Base-by-base conservation (phyloP, 78 protist genomes). In the Dictyostelium intermedium region DNA sequence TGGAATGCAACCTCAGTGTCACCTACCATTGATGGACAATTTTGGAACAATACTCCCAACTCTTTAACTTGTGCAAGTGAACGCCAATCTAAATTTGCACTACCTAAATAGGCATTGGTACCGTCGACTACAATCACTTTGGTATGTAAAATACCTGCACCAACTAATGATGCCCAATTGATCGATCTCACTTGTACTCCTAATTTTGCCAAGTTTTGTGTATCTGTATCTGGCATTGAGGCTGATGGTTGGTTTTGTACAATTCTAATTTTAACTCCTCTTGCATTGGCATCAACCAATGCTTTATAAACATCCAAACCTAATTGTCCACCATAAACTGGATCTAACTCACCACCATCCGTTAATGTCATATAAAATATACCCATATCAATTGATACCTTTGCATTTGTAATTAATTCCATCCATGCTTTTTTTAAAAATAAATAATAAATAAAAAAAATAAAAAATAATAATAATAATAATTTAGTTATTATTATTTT, bases 31-130 rank as follows among this genome's bases (percentile, higher is more conserved):
- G 14, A 3, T 53, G 89, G 53, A 81, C 98, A 96, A 50, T 97
- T 72, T 37, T 56, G 37, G 27, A 97, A 92, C 0, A 96, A 10
- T 5, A 97, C 85, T 66, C 98, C 98, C 18, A 97, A 89, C 37
- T 97, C 98, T 76, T 97, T 97, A 32, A 97, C 98, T 76, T 97
- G 98, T 10, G 97, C 50, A 18, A 97, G 72, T 32, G 98, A 91
- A 34, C 98, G 70, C 98, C 98, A 97, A 39, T 97, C 98, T n/a
- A 89, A 79, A 66, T 92, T 92, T 2, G 96, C 96, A 72, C 96
- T 92, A 27, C 96, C 96, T 13, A 92, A 37, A 43, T 92, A 92
- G 5, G 85, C 91, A 82, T 81, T 84, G 0, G 3, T 27, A 27
- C 43, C 30, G 56, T 92, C 96, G 2, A 84, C 91, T 1, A 92